Evolutionary conservation across 805 yeast genomes (phyloP).

Genomic region (Yueomyces sp.): DNA sequence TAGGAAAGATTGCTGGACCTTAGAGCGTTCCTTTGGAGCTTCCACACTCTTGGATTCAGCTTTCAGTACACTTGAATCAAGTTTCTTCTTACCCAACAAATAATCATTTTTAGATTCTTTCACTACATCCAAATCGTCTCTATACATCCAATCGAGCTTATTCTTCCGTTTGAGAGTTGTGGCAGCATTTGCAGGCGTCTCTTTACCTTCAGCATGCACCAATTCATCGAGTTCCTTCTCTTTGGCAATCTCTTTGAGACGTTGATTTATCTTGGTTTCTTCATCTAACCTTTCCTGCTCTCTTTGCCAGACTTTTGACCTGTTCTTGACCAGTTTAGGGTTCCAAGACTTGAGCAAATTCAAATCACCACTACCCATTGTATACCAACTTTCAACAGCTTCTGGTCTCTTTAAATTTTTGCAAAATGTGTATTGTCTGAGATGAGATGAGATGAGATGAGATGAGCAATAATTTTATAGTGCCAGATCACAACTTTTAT

Average conservation of each 20-base stretch:
- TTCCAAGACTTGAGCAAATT: conserved; percentile 94
- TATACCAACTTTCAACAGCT: background rate
- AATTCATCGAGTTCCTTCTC: conserved; percentile 51
- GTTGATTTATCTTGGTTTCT: conserved; percentile 45
- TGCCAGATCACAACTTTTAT: too few species aligned
- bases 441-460: too few species aligned
- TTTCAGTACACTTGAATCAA: conserved; percentile 6
- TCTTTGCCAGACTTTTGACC: conserved; percentile 67
- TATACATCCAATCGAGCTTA: conserved; percentile 82
- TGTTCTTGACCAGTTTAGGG: conserved; percentile 77
- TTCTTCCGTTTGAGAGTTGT: conserved; percentile 16
- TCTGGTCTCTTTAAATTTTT: too few species aligned
- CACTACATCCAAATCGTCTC: conserved; percentile 23
- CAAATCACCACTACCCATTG: conserved; percentile 60
- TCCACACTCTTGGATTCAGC: background rate
- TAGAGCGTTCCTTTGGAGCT: too few species aligned
- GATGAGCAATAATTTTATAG: too few species aligned
- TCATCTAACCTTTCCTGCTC: conserved; percentile 74
- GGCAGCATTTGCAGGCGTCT: conserved; percentile 21
- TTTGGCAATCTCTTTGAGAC: conserved; percentile 47
- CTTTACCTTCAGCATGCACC: conserved; percentile 28
- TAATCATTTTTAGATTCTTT: conserved; percentile 9
- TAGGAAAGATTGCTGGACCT: background rate
- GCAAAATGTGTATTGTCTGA: too few species aligned
- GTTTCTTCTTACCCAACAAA: conserved; percentile 11